These are phyloP conservation scores for Starmerella ratchasimensis DNA, from an alignment of 805 yeast species.

Conservation along the genomic window DNA sequence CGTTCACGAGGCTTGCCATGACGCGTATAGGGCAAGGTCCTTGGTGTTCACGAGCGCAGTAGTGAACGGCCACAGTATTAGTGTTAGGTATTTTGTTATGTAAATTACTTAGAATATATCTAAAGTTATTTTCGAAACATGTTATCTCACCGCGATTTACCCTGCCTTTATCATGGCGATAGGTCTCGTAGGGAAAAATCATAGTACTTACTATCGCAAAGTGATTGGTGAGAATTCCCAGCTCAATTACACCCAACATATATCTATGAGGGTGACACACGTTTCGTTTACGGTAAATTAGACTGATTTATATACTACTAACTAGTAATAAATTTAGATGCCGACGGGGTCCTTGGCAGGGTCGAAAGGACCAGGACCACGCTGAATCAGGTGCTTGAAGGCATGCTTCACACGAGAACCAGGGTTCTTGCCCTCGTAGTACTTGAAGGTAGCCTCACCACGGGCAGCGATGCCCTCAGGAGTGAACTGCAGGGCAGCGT, in stretches of 20 bases:
- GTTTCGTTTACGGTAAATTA: not conserved
- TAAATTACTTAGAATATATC: too few species aligned
- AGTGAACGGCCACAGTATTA: too few species aligned
- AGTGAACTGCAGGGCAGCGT: constrained; percentile 77
- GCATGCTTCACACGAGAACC: constrained; percentile 52
- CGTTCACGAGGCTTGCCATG: constrained; percentile 1
- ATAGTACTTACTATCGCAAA: too few species aligned
- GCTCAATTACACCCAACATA: not conserved
- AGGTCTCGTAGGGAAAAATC: too few species aligned
- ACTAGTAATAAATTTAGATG: not conserved
- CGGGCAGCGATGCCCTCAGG: constrained; percentile 84
- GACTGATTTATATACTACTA: not conserved
- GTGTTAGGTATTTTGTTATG: too few species aligned
- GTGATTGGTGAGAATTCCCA: not conserved
- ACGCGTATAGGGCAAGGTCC: too few species aligned
- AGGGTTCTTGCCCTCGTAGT: constrained; percentile 62
- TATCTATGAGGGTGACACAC: not conserved
- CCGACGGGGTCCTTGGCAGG: too few species aligned
- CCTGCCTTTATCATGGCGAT: too few species aligned
- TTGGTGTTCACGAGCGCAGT: too few species aligned
- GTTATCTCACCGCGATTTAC: too few species aligned
- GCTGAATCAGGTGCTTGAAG: constrained; percentile 20
- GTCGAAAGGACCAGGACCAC: constrained; percentile 22
- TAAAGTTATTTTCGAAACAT: too few species aligned
- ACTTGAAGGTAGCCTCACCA: constrained; percentile 64